Percentiles rank a stretch among this genome's conserved stretches.
Evolutionary conservation across 2,329 filamentous ascomycete species (phyloP).

Genomic region (Colletotrichum lini): DNA sequence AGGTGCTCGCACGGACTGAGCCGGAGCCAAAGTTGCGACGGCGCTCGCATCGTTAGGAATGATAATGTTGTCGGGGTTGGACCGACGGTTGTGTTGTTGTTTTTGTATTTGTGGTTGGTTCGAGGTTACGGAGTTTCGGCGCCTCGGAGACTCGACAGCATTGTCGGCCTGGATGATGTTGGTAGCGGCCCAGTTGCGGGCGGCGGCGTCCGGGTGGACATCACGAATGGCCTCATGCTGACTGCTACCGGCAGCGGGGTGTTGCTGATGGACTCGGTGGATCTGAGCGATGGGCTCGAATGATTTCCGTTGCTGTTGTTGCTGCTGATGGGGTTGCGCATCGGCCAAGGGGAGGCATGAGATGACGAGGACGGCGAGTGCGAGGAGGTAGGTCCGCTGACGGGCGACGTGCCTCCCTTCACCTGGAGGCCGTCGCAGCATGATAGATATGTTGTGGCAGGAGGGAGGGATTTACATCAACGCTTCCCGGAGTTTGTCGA

Average conservation of each 20-base stretch:
- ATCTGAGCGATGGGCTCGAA: slow-evolving; percentile 34
- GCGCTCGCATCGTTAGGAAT: slow-evolving; percentile 85
- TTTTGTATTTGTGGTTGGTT: slow-evolving; percentile 50
- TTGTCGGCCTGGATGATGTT: slow-evolving; percentile 48
- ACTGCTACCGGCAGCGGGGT: slow-evolving; percentile 23
- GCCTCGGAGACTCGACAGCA: slow-evolving; percentile 40
- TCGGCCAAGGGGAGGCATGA: slow-evolving; percentile 70
- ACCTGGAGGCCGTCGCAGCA: slow-evolving; percentile 76
- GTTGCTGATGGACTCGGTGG: slow-evolving; percentile 29
- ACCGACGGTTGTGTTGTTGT: slow-evolving; percentile 47
- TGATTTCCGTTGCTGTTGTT: slow-evolving; percentile 72
- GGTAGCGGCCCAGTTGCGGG: slow-evolving; percentile 51
- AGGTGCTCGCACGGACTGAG: slow-evolving; percentile 94
- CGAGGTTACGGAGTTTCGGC: slow-evolving; percentile 41
- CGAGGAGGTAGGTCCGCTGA: slow-evolving; percentile 65
- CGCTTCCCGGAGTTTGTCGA: slow-evolving; percentile 31
- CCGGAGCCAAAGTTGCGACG: slow-evolving; percentile 98
- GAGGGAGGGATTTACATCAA: slow-evolving; percentile 41
- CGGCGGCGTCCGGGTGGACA: slow-evolving; percentile 46
- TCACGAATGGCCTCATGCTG: slow-evolving; percentile 27
- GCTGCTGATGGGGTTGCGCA: slow-evolving; percentile 56
- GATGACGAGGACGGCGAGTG: slow-evolving; percentile 71
- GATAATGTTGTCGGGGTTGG: slow-evolving; percentile 49
- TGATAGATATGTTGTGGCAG: slow-evolving; percentile 49
- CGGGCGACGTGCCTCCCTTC: slow-evolving; percentile 65